Conservation (phyloP, 1,284 basidiomycete genomes). For the Cutaneotrichosporon spelunceum region DNA sequence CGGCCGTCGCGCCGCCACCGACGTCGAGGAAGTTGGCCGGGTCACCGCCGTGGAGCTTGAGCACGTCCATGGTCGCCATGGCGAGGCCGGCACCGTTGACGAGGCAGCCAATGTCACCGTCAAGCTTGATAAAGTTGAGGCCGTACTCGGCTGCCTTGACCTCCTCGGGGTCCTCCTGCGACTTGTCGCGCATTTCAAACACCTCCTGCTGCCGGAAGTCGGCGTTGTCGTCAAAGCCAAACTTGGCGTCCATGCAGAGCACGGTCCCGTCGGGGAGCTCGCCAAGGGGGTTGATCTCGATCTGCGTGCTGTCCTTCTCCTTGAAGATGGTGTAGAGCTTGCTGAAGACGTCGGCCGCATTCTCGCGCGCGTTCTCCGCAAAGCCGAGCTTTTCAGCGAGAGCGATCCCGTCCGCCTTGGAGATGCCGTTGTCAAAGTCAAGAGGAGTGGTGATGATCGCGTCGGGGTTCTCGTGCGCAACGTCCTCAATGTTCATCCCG, state of each 20-base stretch:
- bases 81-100: constrained; percentile 99
- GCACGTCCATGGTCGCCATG: constrained; percentile 99
- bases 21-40: constrained; percentile 97
- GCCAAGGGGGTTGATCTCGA: constrained; percentile 99
- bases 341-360: constrained; percentile 88
- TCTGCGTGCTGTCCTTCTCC: constrained; percentile 98
- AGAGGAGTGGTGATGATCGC: constrained; percentile 97
- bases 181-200: constrained; percentile 83
- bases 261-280: constrained; percentile 89
- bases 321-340: constrained; percentile 97
- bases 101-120: constrained; percentile 94
- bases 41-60: constrained; percentile 89
- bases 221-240: constrained; percentile 98
- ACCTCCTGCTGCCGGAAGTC: constrained; percentile 94
- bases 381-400: constrained; percentile 92
- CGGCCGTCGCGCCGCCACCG: constrained; percentile 95
- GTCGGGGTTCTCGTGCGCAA: constrained; percentile 91
- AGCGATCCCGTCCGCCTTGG: constrained; percentile 66
- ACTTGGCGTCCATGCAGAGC: constrained; percentile 99
- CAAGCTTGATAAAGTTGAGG: constrained; percentile 99
- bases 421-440: constrained; percentile 79
- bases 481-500: constrained; percentile 99
- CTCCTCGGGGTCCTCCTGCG: constrained; percentile 95
- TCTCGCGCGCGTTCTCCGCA: constrained; percentile 66
- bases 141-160: constrained; percentile 81